Percentiles rank a stretch among this genome's conserved stretches.
Evolutionary conservation across 495 filamentous ascomycete genomes (phyloP).

Genomic region (Penicillium bialowiezense): DNA sequence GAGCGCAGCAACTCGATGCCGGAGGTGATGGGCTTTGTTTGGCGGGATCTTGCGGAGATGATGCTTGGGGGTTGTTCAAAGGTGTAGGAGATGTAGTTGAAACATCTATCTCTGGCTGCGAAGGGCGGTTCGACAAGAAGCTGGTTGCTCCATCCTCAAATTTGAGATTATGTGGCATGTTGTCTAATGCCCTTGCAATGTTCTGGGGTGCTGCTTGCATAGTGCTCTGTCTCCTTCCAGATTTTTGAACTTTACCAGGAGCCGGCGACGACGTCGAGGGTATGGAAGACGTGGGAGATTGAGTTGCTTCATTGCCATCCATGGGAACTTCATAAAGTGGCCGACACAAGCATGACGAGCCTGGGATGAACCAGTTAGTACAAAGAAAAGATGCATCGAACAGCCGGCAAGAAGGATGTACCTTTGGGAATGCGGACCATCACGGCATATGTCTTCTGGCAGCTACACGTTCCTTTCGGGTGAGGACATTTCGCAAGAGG

Average conservation of each 20-base stretch:
- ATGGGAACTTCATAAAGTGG: constrained; percentile 40
- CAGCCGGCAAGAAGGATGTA: constrained; percentile 7
- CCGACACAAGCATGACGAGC: constrained; percentile 38
- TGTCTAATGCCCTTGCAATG: constrained; percentile 26
- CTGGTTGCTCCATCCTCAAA: constrained; percentile 18
- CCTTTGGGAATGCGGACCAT: constrained; percentile 53
- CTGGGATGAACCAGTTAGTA: constrained; percentile 17
- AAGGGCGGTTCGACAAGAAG: constrained; percentile 5
- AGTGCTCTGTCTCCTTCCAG: constrained; percentile 22
- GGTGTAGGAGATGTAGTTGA: background rate
- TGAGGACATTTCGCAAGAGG: constrained; percentile 77
- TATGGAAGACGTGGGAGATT: constrained; percentile 10
- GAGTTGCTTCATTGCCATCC: constrained; percentile 12
- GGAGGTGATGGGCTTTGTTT: background rate
- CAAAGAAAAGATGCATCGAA: constrained; percentile 1
- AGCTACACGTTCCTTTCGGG: constrained; percentile 58
- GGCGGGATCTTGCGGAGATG: background rate
- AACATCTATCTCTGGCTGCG: constrained; percentile 6
- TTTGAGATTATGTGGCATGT: constrained; percentile 21
- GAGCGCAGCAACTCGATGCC: constrained; percentile 29
- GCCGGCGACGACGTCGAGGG: constrained; percentile 12
- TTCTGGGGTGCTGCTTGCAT: constrained; percentile 28
- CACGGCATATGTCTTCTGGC: constrained; percentile 48
- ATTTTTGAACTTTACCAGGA: constrained; percentile 26
- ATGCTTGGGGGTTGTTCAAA: background rate